Evolutionary conservation across 257 asterid genomes (phyloP), one percentile per base, ranked within the genome.

Genomic region (Craterostigma plantagineum): DNA sequence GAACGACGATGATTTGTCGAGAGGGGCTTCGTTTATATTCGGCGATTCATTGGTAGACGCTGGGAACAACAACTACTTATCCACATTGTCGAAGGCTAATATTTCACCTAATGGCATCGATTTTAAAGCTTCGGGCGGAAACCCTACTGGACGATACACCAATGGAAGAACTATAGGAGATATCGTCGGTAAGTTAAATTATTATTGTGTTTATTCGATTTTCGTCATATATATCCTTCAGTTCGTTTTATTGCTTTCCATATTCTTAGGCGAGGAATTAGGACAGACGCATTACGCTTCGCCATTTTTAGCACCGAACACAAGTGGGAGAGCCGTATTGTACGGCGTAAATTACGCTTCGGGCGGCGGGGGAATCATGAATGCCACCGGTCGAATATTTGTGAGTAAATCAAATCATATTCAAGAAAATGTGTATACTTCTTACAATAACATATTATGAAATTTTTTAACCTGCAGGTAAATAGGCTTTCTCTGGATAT

Each of bases 91-190:
- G 6, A 74, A 49, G 55, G 98, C 95, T 16, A 59, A 87, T 48
- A 61, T 57, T 48, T 15, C 63, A 10, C 98, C 98, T 0, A 87
- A 82, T 16, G 95, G 98, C 7, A 74, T 87, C 4, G 98, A 79
- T 66, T 87, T 87, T 46, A 65, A 63, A 38, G 73, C 95, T 23
- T 71, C 93, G 0, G 83, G 86, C 4, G 98, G 98, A 9, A 64
- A 27, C 18, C 98, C 98, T 0, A 87, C 98, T 0, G 98, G 95
- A 10, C 72, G 95, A 4, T 82, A 42, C 40, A 87, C 98, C 0
- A 87, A 87, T n/a, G 98, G 98, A 38, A 68, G 86, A 60, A 87
- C 95, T 53, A 87, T 87, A 0, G 98, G 77, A 9, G 95, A 87
- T 53, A 72, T 87, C 34, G 70, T 23, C 6, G 30, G 30, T 23